A percentile compares a stretch with the other conserved stretches of the same genome.
phyloP scores from a whole-genome alignment of 1,139 yeast genomes.

The Candida sanyaensis region DNA sequence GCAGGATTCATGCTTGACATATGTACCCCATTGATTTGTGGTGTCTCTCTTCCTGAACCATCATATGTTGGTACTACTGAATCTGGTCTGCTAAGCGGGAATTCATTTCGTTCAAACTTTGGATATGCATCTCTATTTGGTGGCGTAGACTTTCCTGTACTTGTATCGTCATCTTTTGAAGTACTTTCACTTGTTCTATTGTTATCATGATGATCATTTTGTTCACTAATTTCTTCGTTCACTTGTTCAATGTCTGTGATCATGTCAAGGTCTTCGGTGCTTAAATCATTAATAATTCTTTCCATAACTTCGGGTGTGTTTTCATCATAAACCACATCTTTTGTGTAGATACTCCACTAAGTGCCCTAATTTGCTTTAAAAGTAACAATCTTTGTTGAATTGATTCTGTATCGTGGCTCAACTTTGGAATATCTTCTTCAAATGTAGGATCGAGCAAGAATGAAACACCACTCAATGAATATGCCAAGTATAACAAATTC shows the following conservation, averaged over 20 bases:
- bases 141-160: neutral
- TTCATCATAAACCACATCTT: slow-evolving; percentile 29
- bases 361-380: slow-evolving; percentile 34
- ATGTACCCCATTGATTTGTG: slow-evolving; percentile 45
- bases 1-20: slow-evolving; percentile 46
- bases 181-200: slow-evolving; percentile 28
- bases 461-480: slow-evolving; percentile 73
- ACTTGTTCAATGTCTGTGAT: slow-evolving; percentile 20
- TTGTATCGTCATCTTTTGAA: slow-evolving; percentile 21
- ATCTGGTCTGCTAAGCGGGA: slow-evolving; percentile 15
- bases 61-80: slow-evolving; percentile 19
- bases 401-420: slow-evolving; percentile 35
- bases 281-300: slow-evolving; percentile 42
- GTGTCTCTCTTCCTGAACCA: slow-evolving; percentile 41
- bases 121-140: neutral
- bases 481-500: slow-evolving; percentile 58
- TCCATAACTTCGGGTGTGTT: slow-evolving; percentile 39
- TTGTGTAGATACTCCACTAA: slow-evolving; percentile 20
- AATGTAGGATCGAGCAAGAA: slow-evolving; percentile 71
- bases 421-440: slow-evolving; percentile 46
- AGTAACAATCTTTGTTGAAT: slow-evolving; percentile 36
- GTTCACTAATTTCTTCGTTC: slow-evolving; percentile 11
- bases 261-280: slow-evolving; percentile 20
- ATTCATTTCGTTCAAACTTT: neutral
- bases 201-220: slow-evolving; percentile 15